Evolutionary conservation across 2,329 filamentous ascomycete genomes (phyloP), one percentile per base, ranked within the genome.

Genomic region (Neofusicoccum parvum): DNA sequence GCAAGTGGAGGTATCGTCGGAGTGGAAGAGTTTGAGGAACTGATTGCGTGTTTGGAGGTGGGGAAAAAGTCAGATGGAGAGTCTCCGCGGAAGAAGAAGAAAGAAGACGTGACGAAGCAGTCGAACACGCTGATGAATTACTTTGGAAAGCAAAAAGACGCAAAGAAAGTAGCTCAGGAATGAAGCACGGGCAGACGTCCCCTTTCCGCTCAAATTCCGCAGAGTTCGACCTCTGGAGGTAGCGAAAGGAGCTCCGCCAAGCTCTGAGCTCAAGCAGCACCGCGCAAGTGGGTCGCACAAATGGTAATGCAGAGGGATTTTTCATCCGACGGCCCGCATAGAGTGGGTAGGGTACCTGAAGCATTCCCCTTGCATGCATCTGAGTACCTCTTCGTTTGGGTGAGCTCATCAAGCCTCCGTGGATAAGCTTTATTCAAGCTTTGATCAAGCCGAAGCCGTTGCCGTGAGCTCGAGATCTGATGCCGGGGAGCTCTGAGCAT

Each of bases 1-100:
- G 88, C 88, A 0, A 88, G 86, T 54, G 88, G 88, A 1, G 89
- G 88, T 0, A 87, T 89, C 51, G 85, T 91, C 0, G 81, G 81
- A 0, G 81, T 76, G 11, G 82, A 80, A 1, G 87, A 88, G 66
- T 91, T 90, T 73, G 87, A 90, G 67, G 88, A 90, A 71, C 74
- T 91, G 14, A 86, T 88, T 80, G 76, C 76, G 4, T 72, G 87
- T 14, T 80, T 90, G 76, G 82, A 84, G 60, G 76, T 90, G 46
- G 86, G 87, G 0, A 85, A 86, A 74, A 88, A 85, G 72, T 71
- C 76, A 12, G 72, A 75, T 32, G 71, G 69, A 54, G 27, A 54
- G 5, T 76, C 72, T 58, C 74, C 72, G 7, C 71, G 66, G 49
- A 74, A 74, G 68, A 70, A 68, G 27, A 74, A 74, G 66, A 69